phyloP scores from a whole-genome alignment of 345 rosid genomes.

The Hypericum perforatum region DNA sequence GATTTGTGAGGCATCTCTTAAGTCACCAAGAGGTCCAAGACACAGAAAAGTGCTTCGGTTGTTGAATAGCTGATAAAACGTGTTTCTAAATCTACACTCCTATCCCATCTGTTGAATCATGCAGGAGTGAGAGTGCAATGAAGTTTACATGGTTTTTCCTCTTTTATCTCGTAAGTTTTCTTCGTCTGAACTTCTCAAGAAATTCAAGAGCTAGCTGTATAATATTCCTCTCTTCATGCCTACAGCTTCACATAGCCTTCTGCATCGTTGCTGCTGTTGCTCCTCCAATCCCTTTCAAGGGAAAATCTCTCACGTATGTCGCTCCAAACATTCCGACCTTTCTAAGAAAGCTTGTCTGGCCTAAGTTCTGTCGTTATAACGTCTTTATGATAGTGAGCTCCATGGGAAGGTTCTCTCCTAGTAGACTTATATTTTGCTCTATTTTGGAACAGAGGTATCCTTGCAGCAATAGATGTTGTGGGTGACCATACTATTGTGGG shows the following conservation, averaged over 20 bases:
- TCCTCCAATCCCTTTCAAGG: slow-evolving; percentile 27
- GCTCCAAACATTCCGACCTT: not conserved
- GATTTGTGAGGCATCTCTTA: too few species aligned
- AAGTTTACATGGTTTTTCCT: slow-evolving; percentile 29
- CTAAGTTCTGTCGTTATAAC: too few species aligned
- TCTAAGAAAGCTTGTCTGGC: not conserved
- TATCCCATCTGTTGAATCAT: not conserved
- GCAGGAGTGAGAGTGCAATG: slow-evolving; percentile 27
- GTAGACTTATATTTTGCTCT: too few species aligned
- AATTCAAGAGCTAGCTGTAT: not conserved
- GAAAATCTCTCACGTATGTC: slow-evolving; percentile 27
- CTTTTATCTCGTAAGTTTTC: slow-evolving; percentile 14
- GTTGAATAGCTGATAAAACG: too few species aligned
- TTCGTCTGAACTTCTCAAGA: not conserved
- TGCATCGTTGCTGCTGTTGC: slow-evolving; percentile 31
- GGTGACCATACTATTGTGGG: slow-evolving; percentile 15
- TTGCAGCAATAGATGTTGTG: slow-evolving; percentile 20
- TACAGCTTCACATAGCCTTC: slow-evolving; percentile 25
- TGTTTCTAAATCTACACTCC: too few species aligned
- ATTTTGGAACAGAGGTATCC: slow-evolving; percentile 18
- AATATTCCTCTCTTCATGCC: too few species aligned
- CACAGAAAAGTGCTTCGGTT: too few species aligned
- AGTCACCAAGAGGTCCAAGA: too few species aligned
- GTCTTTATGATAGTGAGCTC: too few species aligned
- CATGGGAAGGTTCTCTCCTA: too few species aligned